phyloP scores from a whole-genome alignment of 2,329 filamentous ascomycete genomes.

The Colletotrichum sp. region DNA sequence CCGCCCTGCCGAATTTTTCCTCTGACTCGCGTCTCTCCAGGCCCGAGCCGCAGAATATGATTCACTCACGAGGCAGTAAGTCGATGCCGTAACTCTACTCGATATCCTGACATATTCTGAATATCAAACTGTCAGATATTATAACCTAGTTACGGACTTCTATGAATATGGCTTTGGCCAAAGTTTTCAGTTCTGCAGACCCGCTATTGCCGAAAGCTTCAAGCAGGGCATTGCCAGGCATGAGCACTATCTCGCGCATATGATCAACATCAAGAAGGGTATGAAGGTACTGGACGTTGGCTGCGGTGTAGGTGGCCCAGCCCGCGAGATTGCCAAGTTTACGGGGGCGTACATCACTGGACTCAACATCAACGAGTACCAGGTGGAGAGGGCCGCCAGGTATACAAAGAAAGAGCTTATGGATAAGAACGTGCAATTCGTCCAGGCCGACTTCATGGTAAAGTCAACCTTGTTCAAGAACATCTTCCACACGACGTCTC shows the following conservation, averaged over 20 bases:
- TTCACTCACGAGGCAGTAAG: conserved; percentile 88
- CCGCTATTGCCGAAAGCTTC: conserved; percentile 85
- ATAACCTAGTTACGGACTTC: conserved; percentile 94
- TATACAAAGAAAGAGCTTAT: conserved; percentile 86
- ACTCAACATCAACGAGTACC: conserved; percentile 98
- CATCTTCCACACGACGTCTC: accelerated
- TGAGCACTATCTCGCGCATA: conserved; percentile 95
- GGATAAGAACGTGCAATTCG: conserved; percentile 79
- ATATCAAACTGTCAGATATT: conserved; percentile 67
- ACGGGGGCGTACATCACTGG: conserved; percentile 87
- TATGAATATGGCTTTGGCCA: conserved; percentile 98
- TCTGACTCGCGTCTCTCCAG: conserved; percentile 41
- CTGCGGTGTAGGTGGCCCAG: conserved; percentile 95
- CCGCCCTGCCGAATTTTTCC: neutral
- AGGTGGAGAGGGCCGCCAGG: conserved; percentile 89
- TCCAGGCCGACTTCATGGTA: conserved; percentile 97
- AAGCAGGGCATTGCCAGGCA: conserved; percentile 92
- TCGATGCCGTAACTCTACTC: conserved; percentile 23
- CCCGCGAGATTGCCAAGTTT: conserved; percentile 96
- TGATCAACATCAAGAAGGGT: conserved; percentile 82
- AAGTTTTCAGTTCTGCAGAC: conserved; percentile 98
- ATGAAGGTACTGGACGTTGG: conserved; percentile 96
- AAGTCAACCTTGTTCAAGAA: neutral
- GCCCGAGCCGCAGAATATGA: conserved; percentile 87
- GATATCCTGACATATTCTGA: neutral